phyloP scores from a whole-genome alignment of 1,284 basidiomycete species.

The Exsudoporus floridanus region DNA sequence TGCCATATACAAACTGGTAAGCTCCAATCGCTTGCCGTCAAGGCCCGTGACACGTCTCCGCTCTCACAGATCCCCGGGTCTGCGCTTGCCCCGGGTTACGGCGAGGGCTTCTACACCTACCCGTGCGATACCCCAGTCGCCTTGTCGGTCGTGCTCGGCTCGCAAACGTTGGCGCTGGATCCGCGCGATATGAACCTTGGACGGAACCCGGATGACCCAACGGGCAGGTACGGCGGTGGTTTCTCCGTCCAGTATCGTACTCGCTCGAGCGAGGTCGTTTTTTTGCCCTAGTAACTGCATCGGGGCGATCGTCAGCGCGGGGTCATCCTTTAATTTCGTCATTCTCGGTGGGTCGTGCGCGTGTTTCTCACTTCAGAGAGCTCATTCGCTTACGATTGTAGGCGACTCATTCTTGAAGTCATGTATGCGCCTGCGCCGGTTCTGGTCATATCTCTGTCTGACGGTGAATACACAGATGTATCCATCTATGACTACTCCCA shows the following conservation, averaged over 20 bases:
- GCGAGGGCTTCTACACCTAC: conserved; percentile 49
- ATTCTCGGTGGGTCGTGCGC: conserved; percentile 11
- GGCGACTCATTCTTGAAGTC: conserved; percentile 72
- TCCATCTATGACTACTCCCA: conserved; percentile 59
- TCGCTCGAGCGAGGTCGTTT: background rate
- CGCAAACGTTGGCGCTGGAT: conserved; percentile 50
- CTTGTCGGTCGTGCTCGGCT: conserved; percentile 55
- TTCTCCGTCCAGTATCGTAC: no score
- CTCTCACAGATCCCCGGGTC: conserved; percentile 49
- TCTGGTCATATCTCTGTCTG: background rate
- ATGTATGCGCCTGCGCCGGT: conserved; percentile 42
- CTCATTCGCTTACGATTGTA: conserved; percentile 14
- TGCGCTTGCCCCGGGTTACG: conserved; percentile 41
- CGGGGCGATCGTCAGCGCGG: conserved; percentile 63
- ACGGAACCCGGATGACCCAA: conserved; percentile 27
- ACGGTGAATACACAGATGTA: conserved; percentile 45
- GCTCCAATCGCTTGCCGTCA: background rate
- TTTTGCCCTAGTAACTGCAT: conserved; percentile 52
- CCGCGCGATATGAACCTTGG: conserved; percentile 71
- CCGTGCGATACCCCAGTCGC: conserved; percentile 43
- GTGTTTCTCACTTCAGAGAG: background rate
- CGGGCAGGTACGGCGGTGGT: conserved; percentile 27
- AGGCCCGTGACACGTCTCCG: background rate
- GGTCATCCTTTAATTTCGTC: conserved; percentile 24
- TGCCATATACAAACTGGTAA: conserved; percentile 44